These are phyloP conservation scores for Lomentospora prolificans DNA, from an alignment of 2,329 filamentous ascomycete genomes.

Conservation along the genomic window DNA sequence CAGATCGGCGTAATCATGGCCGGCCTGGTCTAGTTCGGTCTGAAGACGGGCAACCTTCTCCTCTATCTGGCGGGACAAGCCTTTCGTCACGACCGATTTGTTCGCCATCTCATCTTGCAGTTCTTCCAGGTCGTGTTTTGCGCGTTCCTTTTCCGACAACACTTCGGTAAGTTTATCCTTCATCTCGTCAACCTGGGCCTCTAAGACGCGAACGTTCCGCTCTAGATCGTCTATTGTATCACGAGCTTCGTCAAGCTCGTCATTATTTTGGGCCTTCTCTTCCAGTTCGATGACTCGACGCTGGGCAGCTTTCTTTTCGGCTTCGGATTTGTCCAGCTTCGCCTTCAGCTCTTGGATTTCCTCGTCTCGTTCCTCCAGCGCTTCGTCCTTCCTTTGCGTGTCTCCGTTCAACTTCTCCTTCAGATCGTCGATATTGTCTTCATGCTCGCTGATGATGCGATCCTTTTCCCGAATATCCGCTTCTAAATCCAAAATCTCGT, in stretches of 20 bases:
- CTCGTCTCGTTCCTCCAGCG: conserved; percentile 44
- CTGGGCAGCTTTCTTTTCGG: conserved; percentile 47
- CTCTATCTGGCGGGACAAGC: conserved; percentile 64
- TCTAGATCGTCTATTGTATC: conserved; percentile 52
- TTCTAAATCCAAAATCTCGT: conserved; percentile 68
- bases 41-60: conserved; percentile 60
- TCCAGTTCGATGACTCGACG: conserved; percentile 45
- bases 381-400: conserved; percentile 36
- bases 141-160: conserved; percentile 42
- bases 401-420: conserved; percentile 41
- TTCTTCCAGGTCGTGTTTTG: conserved; percentile 51
- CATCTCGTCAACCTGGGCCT: conserved; percentile 44
- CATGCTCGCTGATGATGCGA: conserved; percentile 59
- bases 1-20: conserved; percentile 38
- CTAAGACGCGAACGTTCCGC: conserved; percentile 40
- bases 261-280: conserved; percentile 32
- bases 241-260: conserved; percentile 45
- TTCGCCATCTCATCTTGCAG: conserved; percentile 70
- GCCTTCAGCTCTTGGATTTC: conserved; percentile 42
- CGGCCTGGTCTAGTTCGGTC: conserved; percentile 48
- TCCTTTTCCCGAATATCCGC: conserved; percentile 68
- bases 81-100: conserved; percentile 68
- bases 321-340: conserved; percentile 37
- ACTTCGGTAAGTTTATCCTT: conserved; percentile 46
- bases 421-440: conserved; percentile 65